Evolutionary conservation across 192 early-diverging fungal species (phyloP).

Genomic region (Rhizoclosmatium sp.): DNA sequence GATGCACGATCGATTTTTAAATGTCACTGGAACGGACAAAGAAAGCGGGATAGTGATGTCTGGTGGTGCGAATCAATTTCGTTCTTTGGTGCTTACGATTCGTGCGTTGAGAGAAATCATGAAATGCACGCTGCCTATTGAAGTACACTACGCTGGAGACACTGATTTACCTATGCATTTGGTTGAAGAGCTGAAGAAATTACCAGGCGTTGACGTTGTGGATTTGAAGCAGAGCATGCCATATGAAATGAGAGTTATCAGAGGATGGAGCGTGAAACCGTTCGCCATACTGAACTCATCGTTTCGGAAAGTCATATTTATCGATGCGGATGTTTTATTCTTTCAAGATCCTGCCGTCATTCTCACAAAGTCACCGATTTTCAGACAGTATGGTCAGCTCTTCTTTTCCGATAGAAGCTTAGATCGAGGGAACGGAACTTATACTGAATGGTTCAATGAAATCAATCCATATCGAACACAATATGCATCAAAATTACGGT

Average conservation of each 20-base stretch:
- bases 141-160: conserved; percentile 60
- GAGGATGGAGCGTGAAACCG: conserved; percentile 4
- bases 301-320: conserved; percentile 3
- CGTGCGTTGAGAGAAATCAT: conserved; percentile 30
- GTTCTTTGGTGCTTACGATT: background rate
- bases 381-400: conserved; percentile 56
- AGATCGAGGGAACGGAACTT: background rate
- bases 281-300: conserved; percentile 23
- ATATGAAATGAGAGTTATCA: background rate
- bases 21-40: background rate
- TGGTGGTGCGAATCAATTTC: background rate
- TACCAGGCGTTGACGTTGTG: conserved; percentile 21
- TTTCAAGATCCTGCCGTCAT: conserved; percentile 11
- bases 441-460: conserved; percentile 53
- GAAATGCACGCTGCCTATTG: conserved; percentile 61
- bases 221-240: conserved; percentile 39
- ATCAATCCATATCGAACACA: conserved; percentile 36
- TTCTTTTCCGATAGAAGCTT: conserved; percentile 67
- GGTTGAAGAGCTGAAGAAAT: background rate
- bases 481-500: background rate
- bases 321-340: conserved; percentile 27
- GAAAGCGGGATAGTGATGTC: background rate
- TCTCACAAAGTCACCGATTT: conserved; percentile 48
- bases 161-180: background rate
- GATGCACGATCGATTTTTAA: background rate